phyloP scores from a whole-genome alignment of 176 grass and related monocot species.

The Ananas comosus region DNA sequence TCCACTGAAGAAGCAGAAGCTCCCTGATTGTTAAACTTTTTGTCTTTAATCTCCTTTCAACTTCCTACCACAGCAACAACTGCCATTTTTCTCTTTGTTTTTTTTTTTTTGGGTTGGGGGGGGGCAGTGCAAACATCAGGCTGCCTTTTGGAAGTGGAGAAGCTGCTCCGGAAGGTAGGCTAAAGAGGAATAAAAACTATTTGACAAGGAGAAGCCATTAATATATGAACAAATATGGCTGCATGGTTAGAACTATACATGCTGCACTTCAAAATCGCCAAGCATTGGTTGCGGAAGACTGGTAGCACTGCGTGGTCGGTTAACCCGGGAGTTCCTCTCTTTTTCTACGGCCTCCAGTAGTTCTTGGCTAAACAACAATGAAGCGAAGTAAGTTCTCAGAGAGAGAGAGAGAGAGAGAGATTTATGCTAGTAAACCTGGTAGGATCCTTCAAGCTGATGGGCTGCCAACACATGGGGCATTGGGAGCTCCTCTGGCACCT shows the following conservation, averaged over 20 bases:
- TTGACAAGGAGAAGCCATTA: background rate
- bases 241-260: slow-evolving; percentile 26
- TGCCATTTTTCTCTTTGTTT: too few relatives aligned
- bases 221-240: slow-evolving; percentile 7
- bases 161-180: too few relatives aligned
- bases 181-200: background rate
- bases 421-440: slow-evolving; percentile 35
- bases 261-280: slow-evolving; percentile 77
- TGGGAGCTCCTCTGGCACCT: slow-evolving; percentile 99
- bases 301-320: slow-evolving; percentile 32
- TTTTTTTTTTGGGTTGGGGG: too few relatives aligned
- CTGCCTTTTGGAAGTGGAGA: too few relatives aligned
- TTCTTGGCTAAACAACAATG: slow-evolving; percentile 51
- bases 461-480: slow-evolving; percentile 93
- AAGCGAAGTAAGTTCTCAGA: background rate
- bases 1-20: too few relatives aligned
- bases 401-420: background rate
- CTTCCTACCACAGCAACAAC: too few relatives aligned
- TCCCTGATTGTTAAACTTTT: too few relatives aligned
- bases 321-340: slow-evolving; percentile 50
- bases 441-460: slow-evolving; percentile 86
- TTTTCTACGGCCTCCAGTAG: slow-evolving; percentile 82
- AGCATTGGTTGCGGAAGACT: slow-evolving; percentile 70
- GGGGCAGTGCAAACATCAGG: too few relatives aligned
- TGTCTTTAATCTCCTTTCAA: too few relatives aligned